Conservation (phyloP, 1,284 basidiomycete species). For the Melampsora larici-populina region DNA sequence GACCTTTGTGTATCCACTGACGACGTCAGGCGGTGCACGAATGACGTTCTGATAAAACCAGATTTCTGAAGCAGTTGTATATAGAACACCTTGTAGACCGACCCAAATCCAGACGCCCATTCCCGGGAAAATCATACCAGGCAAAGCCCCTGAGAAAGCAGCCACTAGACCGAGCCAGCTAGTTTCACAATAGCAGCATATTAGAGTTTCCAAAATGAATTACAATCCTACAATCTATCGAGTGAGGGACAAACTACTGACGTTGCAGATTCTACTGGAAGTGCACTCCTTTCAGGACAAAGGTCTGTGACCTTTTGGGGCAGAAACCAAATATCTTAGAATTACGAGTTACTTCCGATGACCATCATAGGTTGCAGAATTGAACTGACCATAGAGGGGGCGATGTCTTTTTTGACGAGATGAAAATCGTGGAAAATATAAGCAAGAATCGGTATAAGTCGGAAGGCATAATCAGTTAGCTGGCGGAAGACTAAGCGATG, state of each 20-base stretch:
- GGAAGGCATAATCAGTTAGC: too few species aligned
- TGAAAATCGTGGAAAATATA: background rate
- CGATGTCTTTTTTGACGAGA: background rate
- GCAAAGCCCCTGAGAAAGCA: constrained; percentile 37
- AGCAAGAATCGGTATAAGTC: background rate
- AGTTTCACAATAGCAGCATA: too few species aligned
- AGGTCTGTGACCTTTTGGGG: constrained; percentile 28
- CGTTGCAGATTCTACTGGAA: constrained; percentile 27
- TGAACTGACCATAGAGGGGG: constrained; percentile 1
- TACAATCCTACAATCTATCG: too few species aligned
- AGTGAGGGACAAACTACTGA: background rate
- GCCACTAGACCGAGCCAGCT: constrained; percentile 30
- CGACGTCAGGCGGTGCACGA: constrained; percentile 40
- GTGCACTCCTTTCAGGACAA: constrained; percentile 1
- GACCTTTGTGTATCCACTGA: constrained; percentile 42
- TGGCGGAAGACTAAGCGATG: background rate
- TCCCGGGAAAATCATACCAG: constrained; percentile 37
- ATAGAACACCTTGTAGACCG: constrained; percentile 34
- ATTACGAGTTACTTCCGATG: background rate
- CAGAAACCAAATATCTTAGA: background rate
- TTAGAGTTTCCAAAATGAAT: background rate
- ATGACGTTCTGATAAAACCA: constrained; percentile 39
- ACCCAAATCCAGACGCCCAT: constrained; percentile 37
- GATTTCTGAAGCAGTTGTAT: constrained; percentile 42
- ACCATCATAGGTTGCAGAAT: background rate